Evolutionary conservation across 495 filamentous ascomycete species (phyloP), one percentile per base, ranked within the genome.

Genomic region (Jackrogersella multiformis): DNA sequence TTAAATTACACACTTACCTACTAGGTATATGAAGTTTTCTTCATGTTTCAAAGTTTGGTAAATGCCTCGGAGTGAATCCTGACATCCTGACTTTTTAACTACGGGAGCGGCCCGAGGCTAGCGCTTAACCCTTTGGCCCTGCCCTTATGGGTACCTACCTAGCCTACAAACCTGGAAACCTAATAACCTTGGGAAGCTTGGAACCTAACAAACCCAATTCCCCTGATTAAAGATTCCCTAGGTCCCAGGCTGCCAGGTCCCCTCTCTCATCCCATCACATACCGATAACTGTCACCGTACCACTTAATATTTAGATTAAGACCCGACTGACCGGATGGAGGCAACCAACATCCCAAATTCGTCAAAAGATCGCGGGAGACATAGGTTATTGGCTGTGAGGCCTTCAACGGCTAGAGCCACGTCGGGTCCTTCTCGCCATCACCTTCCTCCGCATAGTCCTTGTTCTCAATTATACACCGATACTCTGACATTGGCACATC

Each of bases 51-150:
- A n/a, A n/a, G n/a, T 38, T 12, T 38, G 3, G 3, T 51, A 51
- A 51, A 30, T 51, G 46, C 46, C 46, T 34, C 46, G 24, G 46
- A 34, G n/a, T 10, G 28, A 51, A 51, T n/a, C n/a, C n/a, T n/a
- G n/a, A n/a, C n/a, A n/a, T n/a, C 46, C 49, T 34, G n/a, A 41
- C 5, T 35, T 57, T 24, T 5, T 38, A 48, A 49, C 38, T 55
- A 68, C 65, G 59, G 65, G 65, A 68, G 24, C 65, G 65, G 65
- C 65, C 65, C 65, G 65, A 63, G 24, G 36, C 59, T 58, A 68
- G 48, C 54, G 59, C 61, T 57, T 39, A 51, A 59, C n/a, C 53
- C 63, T 62, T 46, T 55, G 59, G 45, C 46, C 58, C 45, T n/a
- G n/a, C n/a, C n/a, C n/a, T n/a, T n/a, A n/a, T n/a, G n/a, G n/a